Percentiles rank a stretch among this genome's conserved stretches.
Evolutionary conservation across 2,329 filamentous ascomycete species (phyloP).

Genomic region (Aureobasidium mangrovei): DNA sequence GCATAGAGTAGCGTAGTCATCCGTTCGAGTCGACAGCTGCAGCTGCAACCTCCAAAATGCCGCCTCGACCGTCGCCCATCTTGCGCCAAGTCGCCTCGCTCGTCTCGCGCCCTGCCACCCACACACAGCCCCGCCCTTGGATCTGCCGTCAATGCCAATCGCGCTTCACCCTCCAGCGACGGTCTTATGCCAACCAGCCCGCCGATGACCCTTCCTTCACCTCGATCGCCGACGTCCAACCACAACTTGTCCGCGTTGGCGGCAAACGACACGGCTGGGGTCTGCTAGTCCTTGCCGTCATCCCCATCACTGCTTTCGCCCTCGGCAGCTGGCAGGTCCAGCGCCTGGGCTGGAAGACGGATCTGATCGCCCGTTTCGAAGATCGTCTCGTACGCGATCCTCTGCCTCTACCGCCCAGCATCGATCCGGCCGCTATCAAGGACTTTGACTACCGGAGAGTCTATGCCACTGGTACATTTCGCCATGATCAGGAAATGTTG

Average conservation of each 20-base stretch:
- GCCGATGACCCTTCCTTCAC: conserved; percentile 72
- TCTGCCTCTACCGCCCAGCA: conserved; percentile 70
- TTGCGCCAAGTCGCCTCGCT: conserved; percentile 12
- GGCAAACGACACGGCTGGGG: conserved; percentile 70
- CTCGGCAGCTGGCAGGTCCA: conserved; percentile 95
- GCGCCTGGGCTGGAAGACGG: conserved; percentile 86
- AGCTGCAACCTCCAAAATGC: background rate
- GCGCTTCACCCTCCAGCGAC: conserved; percentile 23
- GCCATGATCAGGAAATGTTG: conserved; percentile 93
- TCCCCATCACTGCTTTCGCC: conserved; percentile 81
- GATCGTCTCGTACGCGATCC: conserved; percentile 81
- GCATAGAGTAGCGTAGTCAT: too few species aligned
- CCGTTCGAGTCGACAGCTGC: too few species aligned
- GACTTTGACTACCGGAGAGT: conserved; percentile 92
- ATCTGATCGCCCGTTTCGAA: conserved; percentile 83
- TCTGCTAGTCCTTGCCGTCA: conserved; percentile 72
- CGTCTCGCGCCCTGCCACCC: conserved; percentile 1
- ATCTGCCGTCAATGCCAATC: conserved; percentile 24
- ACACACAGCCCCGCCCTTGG: conserved; percentile 4
- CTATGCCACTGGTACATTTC: conserved; percentile 60
- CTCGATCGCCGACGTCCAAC: conserved; percentile 80
- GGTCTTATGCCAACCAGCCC: conserved; percentile 37
- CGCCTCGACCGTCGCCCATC: conserved; percentile 8
- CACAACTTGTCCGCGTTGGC: conserved; percentile 61
- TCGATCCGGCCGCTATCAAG: conserved; percentile 71